These are phyloP conservation scores for Phytophthora hibernalis DNA, from an alignment of 352 stramenopile genomes.

Conservation along the genomic window DNA sequence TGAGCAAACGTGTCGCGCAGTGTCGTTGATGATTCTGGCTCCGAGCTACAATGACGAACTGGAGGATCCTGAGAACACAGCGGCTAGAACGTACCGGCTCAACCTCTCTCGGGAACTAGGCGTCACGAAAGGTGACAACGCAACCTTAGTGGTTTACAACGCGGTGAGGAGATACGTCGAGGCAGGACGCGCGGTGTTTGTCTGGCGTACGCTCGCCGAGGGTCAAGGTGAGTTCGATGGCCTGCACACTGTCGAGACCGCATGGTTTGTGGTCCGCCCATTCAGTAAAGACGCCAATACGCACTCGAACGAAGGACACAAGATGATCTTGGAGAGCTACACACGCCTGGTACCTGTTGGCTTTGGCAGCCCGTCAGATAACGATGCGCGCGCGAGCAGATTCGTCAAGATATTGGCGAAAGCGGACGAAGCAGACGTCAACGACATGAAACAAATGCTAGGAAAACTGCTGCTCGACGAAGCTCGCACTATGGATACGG, in stretches of 20 bases:
- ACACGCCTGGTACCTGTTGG: conserved; percentile 24
- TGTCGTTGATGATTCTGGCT: conserved; percentile 32
- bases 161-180: conserved; percentile 57
- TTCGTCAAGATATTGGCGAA: conserved; percentile 31
- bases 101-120: conserved; percentile 23
- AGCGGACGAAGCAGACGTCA: conserved; percentile 31
- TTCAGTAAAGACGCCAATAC: neutral
- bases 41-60: conserved; percentile 30
- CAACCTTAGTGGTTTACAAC: conserved; percentile 25
- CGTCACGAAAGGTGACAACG: neutral
- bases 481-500: neutral
- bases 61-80: conserved; percentile 29
- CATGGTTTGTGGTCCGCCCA: conserved; percentile 46
- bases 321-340: conserved; percentile 32
- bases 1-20: conserved; percentile 26
- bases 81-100: conserved; percentile 17
- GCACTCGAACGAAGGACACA: neutral
- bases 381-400: conserved; percentile 19
- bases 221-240: conserved; percentile 41
- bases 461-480: conserved; percentile 30
- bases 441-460: conserved; percentile 37
- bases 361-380: conserved; percentile 27
- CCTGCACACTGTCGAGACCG: conserved; percentile 59
- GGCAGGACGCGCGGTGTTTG: conserved; percentile 48
- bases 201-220: conserved; percentile 55